phyloP scores from a whole-genome alignment of 805 yeast genomes.

The Teunomyces barrocoloradensis region DNA sequence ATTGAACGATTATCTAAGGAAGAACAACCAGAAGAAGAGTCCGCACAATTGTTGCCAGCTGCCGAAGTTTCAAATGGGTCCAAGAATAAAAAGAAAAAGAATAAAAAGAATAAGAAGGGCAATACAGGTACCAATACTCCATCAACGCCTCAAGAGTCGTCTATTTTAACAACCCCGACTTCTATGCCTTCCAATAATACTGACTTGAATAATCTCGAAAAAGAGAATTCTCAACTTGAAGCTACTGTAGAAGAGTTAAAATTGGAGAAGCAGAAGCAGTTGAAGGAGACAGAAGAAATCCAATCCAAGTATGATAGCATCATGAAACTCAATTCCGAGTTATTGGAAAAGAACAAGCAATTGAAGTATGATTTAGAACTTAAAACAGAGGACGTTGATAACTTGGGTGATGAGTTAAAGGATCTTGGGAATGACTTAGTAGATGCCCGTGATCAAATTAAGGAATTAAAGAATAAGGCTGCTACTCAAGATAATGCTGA shows the following conservation, averaged over 20 bases:
- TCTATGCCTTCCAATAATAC: background rate
- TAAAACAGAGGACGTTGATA: constrained; percentile 63
- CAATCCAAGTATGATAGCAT: constrained; percentile 9
- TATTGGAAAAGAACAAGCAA: constrained; percentile 14
- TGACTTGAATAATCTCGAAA: background rate
- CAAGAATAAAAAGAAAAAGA: constrained; percentile 1
- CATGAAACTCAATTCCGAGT: constrained; percentile 13
- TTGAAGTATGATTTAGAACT: constrained; percentile 29
- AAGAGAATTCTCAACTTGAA: background rate
- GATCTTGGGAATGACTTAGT: constrained; percentile 81
- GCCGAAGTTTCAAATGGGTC: background rate
- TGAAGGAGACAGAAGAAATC: background rate
- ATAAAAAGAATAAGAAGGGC: background rate
- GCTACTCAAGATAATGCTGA: background rate
- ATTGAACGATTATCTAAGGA: background rate
- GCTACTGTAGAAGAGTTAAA: background rate
- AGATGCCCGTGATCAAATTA: constrained; percentile 58
- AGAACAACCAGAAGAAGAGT: background rate
- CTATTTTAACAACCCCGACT: background rate
- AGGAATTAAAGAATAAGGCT: constrained; percentile 23
- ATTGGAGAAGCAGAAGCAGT: background rate
- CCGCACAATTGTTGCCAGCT: background rate
- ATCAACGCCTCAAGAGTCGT: background rate
- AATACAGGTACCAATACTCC: background rate
- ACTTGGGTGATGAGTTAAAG: constrained; percentile 70